Evolutionary conservation across 106 monocot genomes (phyloP).

Genomic region (Dioscorea alata): DNA sequence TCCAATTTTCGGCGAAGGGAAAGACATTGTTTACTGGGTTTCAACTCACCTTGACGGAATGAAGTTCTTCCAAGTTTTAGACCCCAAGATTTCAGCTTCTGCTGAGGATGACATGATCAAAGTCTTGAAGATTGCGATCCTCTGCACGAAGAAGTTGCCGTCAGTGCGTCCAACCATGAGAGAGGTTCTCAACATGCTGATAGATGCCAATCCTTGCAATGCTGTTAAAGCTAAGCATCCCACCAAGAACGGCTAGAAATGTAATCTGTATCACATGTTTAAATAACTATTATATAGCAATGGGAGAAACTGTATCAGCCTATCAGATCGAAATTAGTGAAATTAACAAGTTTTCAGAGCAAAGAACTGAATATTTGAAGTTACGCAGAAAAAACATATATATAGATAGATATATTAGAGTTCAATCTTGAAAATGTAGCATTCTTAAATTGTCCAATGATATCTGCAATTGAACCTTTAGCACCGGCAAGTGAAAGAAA

Average conservation of each 20-base stretch:
- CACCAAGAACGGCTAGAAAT: slow-evolving; percentile 1
- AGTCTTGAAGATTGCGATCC: slow-evolving; percentile 66
- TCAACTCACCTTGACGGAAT: slow-evolving; percentile 23
- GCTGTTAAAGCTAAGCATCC: not conserved
- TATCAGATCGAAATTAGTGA: no score
- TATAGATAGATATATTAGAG: no score
- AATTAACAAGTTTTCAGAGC: no score
- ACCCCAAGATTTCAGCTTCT: slow-evolving; percentile 19
- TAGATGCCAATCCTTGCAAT: slow-evolving; percentile 34
- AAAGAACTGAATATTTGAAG: no score
- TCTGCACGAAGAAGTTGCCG: slow-evolving; percentile 72
- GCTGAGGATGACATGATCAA: slow-evolving; percentile 42
- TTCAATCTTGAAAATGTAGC: not conserved
- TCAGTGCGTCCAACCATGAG: slow-evolving; percentile 72
- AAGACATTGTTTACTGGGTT: slow-evolving; percentile 83
- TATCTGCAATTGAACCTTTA: slow-evolving; percentile 48
- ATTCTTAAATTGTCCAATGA: not conserved
- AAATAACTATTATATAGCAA: not conserved
- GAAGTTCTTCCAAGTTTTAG: slow-evolving; percentile 34
- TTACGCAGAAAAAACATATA: no score
- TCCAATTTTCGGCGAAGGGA: slow-evolving; percentile 57
- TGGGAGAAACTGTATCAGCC: no score
- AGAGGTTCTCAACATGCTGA: slow-evolving; percentile 80
- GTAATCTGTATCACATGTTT: not conserved
- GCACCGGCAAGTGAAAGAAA: slow-evolving; percentile 49